Conservation (phyloP, 148 eudicot genomes). For the Suaeda aralocaspica region DNA sequence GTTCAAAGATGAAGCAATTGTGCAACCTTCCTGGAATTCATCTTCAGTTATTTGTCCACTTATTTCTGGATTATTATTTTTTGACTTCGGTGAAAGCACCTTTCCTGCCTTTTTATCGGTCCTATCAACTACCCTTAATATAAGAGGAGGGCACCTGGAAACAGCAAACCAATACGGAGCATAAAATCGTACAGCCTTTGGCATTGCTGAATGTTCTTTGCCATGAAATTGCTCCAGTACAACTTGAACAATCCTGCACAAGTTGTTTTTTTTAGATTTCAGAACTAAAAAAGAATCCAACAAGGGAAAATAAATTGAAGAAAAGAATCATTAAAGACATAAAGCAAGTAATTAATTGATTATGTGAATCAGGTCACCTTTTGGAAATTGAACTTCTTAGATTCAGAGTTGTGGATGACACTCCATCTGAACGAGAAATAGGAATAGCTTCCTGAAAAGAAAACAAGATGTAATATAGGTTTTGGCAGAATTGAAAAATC, state of each 20-base stretch:
- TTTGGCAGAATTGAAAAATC: not conserved
- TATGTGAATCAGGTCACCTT: conserved; percentile 43
- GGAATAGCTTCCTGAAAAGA: conserved; percentile 72
- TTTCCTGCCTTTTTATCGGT: conserved; percentile 36
- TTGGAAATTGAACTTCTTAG: conserved; percentile 74
- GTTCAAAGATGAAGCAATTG: conserved; percentile 84
- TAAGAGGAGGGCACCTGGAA: conserved; percentile 80
- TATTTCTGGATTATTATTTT: conserved; percentile 43
- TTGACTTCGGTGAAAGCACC: conserved; percentile 43
- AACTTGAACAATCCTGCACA: conserved; percentile 72
- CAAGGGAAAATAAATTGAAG: not conserved
- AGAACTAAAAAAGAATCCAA: not conserved
- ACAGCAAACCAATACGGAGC: conserved; percentile 85
- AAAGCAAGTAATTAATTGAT: not conserved
- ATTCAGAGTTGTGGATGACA: conserved; percentile 51
- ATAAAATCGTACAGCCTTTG: conserved; percentile 67
- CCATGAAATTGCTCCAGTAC: conserved; percentile 72
- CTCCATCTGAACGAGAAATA: conserved; percentile 61
- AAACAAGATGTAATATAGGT: conserved; percentile 10
- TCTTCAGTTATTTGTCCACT: conserved; percentile 78
- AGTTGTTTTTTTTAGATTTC: not conserved
- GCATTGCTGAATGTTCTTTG: conserved; percentile 51
- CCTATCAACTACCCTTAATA: conserved; percentile 51
- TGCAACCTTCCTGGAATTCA: conserved; percentile 77
- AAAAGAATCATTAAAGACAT: conserved; percentile 5